Evolutionary conservation across 768 basidiomycete species (phyloP), one percentile per base, ranked within the genome.

Genomic region (Mycena alexandri): DNA sequence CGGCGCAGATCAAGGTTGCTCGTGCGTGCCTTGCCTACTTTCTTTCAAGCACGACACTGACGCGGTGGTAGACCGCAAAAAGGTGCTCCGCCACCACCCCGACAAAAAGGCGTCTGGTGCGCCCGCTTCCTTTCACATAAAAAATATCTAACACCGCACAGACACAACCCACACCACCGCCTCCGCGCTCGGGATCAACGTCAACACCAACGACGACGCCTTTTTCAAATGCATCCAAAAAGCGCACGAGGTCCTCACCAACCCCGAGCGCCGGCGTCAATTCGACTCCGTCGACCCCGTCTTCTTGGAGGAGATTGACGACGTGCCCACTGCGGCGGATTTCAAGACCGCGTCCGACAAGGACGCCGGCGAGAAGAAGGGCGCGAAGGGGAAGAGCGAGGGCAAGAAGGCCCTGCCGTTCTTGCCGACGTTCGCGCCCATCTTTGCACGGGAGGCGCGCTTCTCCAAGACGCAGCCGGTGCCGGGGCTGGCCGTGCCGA

Each of bases 141-240:
- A 38, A 38, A 2, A 38, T 38, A 11, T 38, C 38, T 38, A 38
- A 38, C 14, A 38, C 38, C 10, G 4, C 38, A 25, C 29, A 68
- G 75, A 54, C 60, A 79, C 19, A 76, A 77, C 36, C 14, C 77
- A 77, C 38, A 38, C 10, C 38, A 14, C 68, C 75, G 79, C 25
- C 69, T 81, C 52, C 87, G 46, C 92, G 29, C 79, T 83, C 61
- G 89, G 87, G 48, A 80, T 86, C 41, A 87, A 88, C 41, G 89
- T 90, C 73, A 93, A 93, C 73, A 91, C 94, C 65, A 97, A 99
- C 83, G 96, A 98, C 79, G 97, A 99, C 74, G 91, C 90, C 0
- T 99, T 99, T 86, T 99, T 99, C 93, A 99, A 99, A 82, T 99
- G 98, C 79, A 99, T 99, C 72, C 91, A 94, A 82, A 99, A 99